phyloP scores from a whole-genome alignment of 2,329 filamentous ascomycete genomes.

The Epichloe typhina region DNA sequence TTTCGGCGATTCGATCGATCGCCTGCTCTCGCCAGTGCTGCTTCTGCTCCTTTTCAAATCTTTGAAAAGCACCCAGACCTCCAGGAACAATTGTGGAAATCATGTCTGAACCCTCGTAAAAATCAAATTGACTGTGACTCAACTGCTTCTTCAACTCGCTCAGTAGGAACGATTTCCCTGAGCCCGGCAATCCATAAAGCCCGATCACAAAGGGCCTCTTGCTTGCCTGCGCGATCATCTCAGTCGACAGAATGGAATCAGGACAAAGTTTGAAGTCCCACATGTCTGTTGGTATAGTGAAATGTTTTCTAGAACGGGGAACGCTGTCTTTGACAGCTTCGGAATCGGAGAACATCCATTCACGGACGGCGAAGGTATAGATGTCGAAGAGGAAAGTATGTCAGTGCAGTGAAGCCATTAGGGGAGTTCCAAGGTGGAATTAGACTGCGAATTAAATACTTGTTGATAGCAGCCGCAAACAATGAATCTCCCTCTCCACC shows the following conservation, averaged over 20 bases:
- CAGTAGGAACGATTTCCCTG: slow-evolving; percentile 37
- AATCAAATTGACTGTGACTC: slow-evolving; percentile 22
- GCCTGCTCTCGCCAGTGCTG: slow-evolving; percentile 26
- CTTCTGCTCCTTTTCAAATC: slow-evolving; percentile 23
- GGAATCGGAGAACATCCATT: not conserved
- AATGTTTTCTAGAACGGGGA: not conserved
- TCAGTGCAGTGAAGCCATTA: too few species aligned
- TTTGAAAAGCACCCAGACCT: slow-evolving; percentile 34
- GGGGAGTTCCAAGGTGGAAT: too few species aligned
- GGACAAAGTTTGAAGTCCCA: not conserved
- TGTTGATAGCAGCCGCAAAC: too few species aligned
- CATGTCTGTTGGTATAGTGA: not conserved
- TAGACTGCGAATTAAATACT: too few species aligned
- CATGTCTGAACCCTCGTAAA: slow-evolving; percentile 39
- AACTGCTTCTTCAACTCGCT: slow-evolving; percentile 24
- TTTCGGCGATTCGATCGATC: slow-evolving; percentile 28
- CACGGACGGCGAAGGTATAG: too few species aligned
- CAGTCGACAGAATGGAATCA: not conserved
- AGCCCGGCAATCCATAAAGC: slow-evolving; percentile 40
- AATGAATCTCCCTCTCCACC: too few species aligned
- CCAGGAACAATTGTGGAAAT: slow-evolving; percentile 30
- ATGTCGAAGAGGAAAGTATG: too few species aligned
- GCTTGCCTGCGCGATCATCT: not conserved
- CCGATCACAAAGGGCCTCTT: slow-evolving; percentile 32
- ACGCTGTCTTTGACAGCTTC: not conserved